phyloP scores from a whole-genome alignment of 345 rosid species.

The Arabidopsis suecica region DNA sequence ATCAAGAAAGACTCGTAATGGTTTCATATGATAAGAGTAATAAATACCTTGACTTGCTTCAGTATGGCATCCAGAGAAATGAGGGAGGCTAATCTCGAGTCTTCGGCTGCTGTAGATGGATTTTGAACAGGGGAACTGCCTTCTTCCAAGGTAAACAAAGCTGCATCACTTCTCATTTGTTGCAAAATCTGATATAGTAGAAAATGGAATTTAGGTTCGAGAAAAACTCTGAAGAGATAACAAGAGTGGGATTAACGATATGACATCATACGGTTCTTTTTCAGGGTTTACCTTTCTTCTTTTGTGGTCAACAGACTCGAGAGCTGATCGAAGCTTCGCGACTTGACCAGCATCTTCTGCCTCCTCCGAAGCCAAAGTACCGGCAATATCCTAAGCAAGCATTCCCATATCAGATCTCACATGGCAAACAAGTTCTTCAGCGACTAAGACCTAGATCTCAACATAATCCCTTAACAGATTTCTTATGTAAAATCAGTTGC shows the following conservation, averaged over 20 bases:
- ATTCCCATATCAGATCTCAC: conserved; percentile 11
- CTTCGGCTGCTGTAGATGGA: conserved; percentile 96
- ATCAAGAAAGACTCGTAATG: conserved; percentile 5
- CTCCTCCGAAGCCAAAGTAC: conserved; percentile 88
- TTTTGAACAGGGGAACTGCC: conserved; percentile 68
- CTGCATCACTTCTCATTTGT: conserved; percentile 90
- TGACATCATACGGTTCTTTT: neutral
- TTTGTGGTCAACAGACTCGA: conserved; percentile 97
- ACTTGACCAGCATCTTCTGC: conserved; percentile 90
- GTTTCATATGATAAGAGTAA: neutral
- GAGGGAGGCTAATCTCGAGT: conserved; percentile 94
- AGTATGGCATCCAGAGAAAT: conserved; percentile 89
- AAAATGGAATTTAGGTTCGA: conserved; percentile 1
- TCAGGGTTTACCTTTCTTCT: conserved; percentile 71
- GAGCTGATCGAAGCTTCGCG: conserved; percentile 90
- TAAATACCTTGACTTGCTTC: conserved; percentile 91
- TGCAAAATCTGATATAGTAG: conserved; percentile 69
- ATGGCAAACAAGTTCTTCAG: conserved; percentile 24
- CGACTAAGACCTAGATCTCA: neutral
- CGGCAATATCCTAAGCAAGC: conserved; percentile 81
- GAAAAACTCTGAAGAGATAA: conserved; percentile 4
- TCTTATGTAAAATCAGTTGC: neutral
- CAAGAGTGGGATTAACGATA: neutral
- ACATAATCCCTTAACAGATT: neutral
- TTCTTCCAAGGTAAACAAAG: conserved; percentile 70